These are phyloP conservation scores for Wilcoxina mikolae DNA, from an alignment of 495 filamentous ascomycete genomes.

Conservation along the genomic window DNA sequence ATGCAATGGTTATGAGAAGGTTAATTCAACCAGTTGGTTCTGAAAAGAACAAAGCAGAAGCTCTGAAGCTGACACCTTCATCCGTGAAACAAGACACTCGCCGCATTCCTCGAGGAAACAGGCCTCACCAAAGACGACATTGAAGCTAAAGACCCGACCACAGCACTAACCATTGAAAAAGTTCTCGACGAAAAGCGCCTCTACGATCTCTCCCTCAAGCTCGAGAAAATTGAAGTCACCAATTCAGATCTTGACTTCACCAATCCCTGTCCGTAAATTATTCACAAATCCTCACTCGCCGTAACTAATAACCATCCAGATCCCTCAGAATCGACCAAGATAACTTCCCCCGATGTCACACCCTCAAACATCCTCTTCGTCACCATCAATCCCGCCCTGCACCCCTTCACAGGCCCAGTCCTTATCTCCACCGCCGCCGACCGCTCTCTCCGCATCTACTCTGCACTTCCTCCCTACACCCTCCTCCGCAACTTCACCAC, in stretches of 20 bases:
- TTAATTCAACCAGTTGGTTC: conserved; percentile 23
- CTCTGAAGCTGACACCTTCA: conserved; percentile 3
- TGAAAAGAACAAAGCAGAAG: background rate
- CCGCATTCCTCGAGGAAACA: conserved; percentile 48
- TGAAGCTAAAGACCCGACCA: conserved; percentile 24
- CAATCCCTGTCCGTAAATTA: conserved; percentile 35
- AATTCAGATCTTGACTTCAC: conserved; percentile 36
- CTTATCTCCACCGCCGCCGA: conserved; percentile 43
- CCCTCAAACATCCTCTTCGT: conserved; percentile 25
- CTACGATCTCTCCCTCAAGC: conserved; percentile 42
- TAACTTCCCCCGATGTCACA: conserved; percentile 9
- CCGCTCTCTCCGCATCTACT: conserved; percentile 23
- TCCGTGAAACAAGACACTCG: conserved; percentile 34
- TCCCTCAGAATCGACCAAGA: conserved; percentile 13
- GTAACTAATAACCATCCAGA: conserved; percentile 6
- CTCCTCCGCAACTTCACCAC: conserved; percentile 17
- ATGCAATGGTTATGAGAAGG: conserved; percentile 44
- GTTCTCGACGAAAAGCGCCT: conserved; percentile 51
- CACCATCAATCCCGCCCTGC: conserved; percentile 1
- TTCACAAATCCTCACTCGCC: background rate
- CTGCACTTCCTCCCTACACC: conserved; percentile 5
- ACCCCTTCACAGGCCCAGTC: conserved; percentile 11
- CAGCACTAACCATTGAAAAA: conserved; percentile 46
- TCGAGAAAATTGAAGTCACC: conserved; percentile 40
- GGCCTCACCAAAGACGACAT: conserved; percentile 36